These are phyloP conservation scores for Helicocarpus griseus DNA, from an alignment of 2,329 filamentous ascomycete species.

Conservation along the genomic window DNA sequence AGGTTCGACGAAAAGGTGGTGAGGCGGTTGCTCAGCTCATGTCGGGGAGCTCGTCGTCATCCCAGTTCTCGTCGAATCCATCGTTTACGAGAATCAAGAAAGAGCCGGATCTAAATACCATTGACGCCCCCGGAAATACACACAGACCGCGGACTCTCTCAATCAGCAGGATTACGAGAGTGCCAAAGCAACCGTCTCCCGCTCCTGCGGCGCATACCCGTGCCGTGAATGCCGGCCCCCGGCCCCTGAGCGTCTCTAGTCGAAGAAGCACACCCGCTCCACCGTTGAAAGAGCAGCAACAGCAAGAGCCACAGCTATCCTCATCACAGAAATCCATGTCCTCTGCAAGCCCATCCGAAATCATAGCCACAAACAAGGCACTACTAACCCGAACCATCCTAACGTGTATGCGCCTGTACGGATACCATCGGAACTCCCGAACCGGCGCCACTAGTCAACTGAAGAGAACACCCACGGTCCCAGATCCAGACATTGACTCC, in stretches of 20 bases:
- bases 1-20: slow-evolving; percentile 30
- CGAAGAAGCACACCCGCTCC: slow-evolving; percentile 1
- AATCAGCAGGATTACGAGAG: not conserved
- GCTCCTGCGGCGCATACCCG: not conserved
- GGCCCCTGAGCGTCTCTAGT: slow-evolving; percentile 1
- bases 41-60: slow-evolving; percentile 18
- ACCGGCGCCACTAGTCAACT: not conserved
- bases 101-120: slow-evolving; percentile 15
- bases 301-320: not conserved
- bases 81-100: slow-evolving; percentile 26
- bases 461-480: not conserved
- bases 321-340: not conserved
- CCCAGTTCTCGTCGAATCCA: slow-evolving; percentile 15
- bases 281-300: not conserved
- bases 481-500: slow-evolving; percentile 5
- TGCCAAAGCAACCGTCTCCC: not conserved
- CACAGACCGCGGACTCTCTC: slow-evolving; percentile 4
- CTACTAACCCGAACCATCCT: slow-evolving; percentile 33
- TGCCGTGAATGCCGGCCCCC: not conserved
- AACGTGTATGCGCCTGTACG: slow-evolving; percentile 36
- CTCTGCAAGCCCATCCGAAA: slow-evolving; percentile 2
- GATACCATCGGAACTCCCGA: slow-evolving; percentile 26
- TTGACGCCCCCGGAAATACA: not conserved
- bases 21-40: slow-evolving; percentile 32
- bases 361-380: slow-evolving; percentile 29